Evolutionary conservation across 2,329 filamentous ascomycete genomes (phyloP), one percentile per base, ranked within the genome.

Genomic region (Colletotrichum ledebouriae): DNA sequence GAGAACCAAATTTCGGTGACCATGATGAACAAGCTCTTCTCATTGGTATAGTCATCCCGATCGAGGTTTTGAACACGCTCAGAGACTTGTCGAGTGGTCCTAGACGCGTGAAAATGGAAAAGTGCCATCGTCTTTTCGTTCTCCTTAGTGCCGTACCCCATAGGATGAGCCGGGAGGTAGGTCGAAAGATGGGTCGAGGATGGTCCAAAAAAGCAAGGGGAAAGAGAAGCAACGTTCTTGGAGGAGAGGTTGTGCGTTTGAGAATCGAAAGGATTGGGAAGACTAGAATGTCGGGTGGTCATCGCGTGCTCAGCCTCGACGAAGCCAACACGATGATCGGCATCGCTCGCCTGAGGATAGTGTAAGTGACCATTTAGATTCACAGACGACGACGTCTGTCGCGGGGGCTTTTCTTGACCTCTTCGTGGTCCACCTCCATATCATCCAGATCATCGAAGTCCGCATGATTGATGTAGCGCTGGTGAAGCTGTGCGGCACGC

Each of bases 401-500:
- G n/a, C 15, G 17, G 25, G 47, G 17, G 29, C 17, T 25, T 6
- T 25, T 41, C n/a, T 13, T 25, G 39, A 41, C 59, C 29, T 63
- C n/a, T 2, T 12, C 20, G 13, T 50, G 22, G 13, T 6, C 34
- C 25, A 64, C 22, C 37, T 63, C 12, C 15, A n/a, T 10, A 20
- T 6, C 34, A 10, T 47, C 10, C 7, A 11, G 6, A n/a, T n/a
- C 6, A 13, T 6, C 49, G 12, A 34, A 34, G 15, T 17, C 25
- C 15, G 49, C 10, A n/a, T 53, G 49, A n/a, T 13, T 29, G 17
- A 53, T 20, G 6, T 53, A 13, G 13, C 49, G 29, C 46, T 34
- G 25, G n/a, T 17, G 33, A 3, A 44, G 29, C 33, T 64, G 52
- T n/a, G 25, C 17, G 13, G 29, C 29, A 29, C 64, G 55, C 65